Evolutionary conservation across 805 yeast genomes (phyloP), one percentile per base, ranked within the genome.

Genomic region (Monosporozyma unispora): DNA sequence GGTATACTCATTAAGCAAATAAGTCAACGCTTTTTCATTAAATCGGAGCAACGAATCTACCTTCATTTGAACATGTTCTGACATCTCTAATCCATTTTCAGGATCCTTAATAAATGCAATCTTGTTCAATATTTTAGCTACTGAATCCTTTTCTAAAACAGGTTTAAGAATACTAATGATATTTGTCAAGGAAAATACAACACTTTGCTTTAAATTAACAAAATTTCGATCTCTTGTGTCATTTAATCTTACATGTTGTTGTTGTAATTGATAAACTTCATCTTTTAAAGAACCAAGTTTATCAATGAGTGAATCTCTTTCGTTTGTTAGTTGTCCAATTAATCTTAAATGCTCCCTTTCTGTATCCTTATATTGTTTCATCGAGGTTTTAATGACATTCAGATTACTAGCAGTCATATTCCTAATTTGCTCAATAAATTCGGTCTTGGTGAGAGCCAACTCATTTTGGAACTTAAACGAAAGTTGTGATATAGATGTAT

Each of bases 11-110:
- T 73, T 69, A 2, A 81, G 79, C 8, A 82, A 70, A 3, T 82
- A 77, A 27, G 74, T 78, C 6, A 78, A 73, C 0, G 87, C 88
- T 44, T 81, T 68, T n/a, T 77, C 75, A 54, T 79, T 78, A 57
- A 80, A 82, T 14, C 72, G 72, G 48, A 76, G 72, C 3, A 79
- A 65, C 0, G 80, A 71, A 48, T 75, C 75, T 35, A 68, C 53
- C 28, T 63, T 59, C 1, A 67, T 35, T 8, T 35, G 39, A 18
- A 35, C 8, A 3, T 35, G 39, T 8, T 4, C 10, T 35, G 18
- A 18, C 9, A 5, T 35, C 16, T 35, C 22, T 22, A 16, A 4
- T 1, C 22, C 39, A 35, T 35, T 35, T 6, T 35, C 22, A 19
- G 39, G 22, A 14, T 44, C 47, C 37, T 72, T 68, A 7, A 70